Conservation (phyloP, 352 stramenopile species). For the Globisporangium parvum region DNA sequence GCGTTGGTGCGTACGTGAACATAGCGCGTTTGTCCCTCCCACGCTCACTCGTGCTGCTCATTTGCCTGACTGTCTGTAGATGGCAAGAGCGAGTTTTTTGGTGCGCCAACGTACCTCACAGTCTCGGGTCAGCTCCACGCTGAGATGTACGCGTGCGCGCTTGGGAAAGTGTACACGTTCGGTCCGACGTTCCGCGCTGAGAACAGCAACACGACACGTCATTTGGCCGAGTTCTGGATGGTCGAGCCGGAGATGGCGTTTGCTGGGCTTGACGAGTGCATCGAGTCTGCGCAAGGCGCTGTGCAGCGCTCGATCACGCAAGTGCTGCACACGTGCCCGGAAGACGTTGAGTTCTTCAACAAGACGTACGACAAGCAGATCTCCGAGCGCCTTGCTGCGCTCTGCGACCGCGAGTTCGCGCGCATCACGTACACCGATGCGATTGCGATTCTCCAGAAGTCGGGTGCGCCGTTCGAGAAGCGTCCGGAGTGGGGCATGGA, state of each 20-base stretch:
- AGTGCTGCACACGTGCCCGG: constrained; percentile 76
- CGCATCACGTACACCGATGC: constrained; percentile 94
- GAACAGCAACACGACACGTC: constrained; percentile 96
- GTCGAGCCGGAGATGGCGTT: constrained; percentile 94
- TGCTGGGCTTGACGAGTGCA: constrained; percentile 79
- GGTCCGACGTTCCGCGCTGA: constrained; percentile 98
- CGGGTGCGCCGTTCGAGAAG: constrained; percentile 77
- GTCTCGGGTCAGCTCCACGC: constrained; percentile 92
- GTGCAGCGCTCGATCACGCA: constrained; percentile 86
- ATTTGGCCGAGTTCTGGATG: constrained; percentile 98
- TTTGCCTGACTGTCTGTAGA: constrained; percentile 18
- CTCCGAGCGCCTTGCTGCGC: constrained; percentile 72
- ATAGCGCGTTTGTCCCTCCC: too few relatives aligned
- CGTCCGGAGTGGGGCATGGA: constrained; percentile 92
- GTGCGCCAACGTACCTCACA: constrained; percentile 86
- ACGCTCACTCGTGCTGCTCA: background rate
- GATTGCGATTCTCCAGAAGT: constrained; percentile 90
- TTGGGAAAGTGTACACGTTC: constrained; percentile 99
- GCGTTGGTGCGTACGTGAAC: too few relatives aligned
- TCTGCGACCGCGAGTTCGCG: constrained; percentile 86
- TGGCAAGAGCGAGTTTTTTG: constrained; percentile 94
- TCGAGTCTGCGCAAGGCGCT: constrained; percentile 91
- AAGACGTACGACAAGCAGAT: constrained; percentile 88
- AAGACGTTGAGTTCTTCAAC: constrained; percentile 93
- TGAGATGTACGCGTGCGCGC: constrained; percentile 95